phyloP scores from a whole-genome alignment of 805 yeast genomes.

The Candida glaebosa region DNA sequence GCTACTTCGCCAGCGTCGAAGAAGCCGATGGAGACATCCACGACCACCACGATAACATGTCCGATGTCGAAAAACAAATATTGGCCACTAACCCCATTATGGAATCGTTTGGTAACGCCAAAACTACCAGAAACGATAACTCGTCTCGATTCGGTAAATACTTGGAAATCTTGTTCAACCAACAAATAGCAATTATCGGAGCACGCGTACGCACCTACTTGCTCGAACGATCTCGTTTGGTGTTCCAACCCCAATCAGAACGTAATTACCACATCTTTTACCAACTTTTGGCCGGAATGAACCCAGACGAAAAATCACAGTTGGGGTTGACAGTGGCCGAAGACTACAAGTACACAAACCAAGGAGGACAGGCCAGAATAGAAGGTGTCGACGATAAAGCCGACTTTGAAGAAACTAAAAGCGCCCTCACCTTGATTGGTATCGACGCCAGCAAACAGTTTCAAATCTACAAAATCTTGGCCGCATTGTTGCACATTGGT shows the following conservation, averaged over 20 bases:
- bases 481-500: conserved; percentile 90
- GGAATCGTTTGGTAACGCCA: conserved; percentile 99
- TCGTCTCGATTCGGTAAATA: conserved; percentile 98
- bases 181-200: conserved; percentile 76
- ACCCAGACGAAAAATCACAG: conserved; percentile 49
- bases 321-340: conserved; percentile 62
- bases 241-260: conserved; percentile 86
- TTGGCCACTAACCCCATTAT: conserved; percentile 95
- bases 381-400: conserved; percentile 76
- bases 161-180: conserved; percentile 82
- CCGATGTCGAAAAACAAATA: conserved; percentile 89
- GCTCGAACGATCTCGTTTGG: conserved; percentile 90
- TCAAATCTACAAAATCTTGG: conserved; percentile 71
- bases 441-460: conserved; percentile 55
- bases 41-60: conserved; percentile 54
- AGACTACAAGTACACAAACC: conserved; percentile 79
- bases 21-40: conserved; percentile 47
- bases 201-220: conserved; percentile 92
- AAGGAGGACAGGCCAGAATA: conserved; percentile 76
- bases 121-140: conserved; percentile 94
- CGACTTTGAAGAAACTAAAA: conserved; percentile 73
- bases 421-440: conserved; percentile 79
- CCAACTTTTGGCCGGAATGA: conserved; percentile 77
- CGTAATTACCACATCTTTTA: conserved; percentile 95
- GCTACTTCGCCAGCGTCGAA: conserved; percentile 95